phyloP scores from a whole-genome alignment of 371 early-diverging fungal genomes.

The Mortierella sp. region DNA sequence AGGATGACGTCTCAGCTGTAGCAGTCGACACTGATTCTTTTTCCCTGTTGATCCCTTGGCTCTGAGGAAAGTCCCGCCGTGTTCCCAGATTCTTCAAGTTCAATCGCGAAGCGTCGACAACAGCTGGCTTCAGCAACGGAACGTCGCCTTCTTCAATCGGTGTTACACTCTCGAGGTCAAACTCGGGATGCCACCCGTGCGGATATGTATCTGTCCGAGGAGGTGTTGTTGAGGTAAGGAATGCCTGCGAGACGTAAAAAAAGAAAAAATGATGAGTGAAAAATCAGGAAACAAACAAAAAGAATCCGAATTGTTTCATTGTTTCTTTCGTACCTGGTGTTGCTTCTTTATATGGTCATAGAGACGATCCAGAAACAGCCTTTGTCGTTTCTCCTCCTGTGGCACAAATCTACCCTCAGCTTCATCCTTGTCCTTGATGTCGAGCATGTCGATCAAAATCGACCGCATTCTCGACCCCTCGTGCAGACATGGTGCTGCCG shows the following conservation, averaged over 20 bases:
- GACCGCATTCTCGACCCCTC: conserved; percentile 33
- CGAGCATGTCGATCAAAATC: conserved; percentile 26
- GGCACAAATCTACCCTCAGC: conserved; percentile 16
- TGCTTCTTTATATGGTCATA: conserved; percentile 13
- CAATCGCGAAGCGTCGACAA: conserved; percentile 27
- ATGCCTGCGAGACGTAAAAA: too few relatives aligned
- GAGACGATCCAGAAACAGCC: conserved; percentile 30
- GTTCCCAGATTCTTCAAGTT: conserved; percentile 13
- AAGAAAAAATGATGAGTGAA: background rate
- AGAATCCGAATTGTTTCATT: too few relatives aligned
- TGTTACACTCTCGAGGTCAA: conserved; percentile 45
- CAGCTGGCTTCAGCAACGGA: conserved; percentile 25
- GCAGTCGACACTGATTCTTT: too few relatives aligned
- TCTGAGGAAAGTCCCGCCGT: conserved; percentile 13
- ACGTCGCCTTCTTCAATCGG: conserved; percentile 29
- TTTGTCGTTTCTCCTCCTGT: conserved; percentile 19
- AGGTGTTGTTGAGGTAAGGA: conserved; percentile 32
- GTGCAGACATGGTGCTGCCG: conserved; percentile 30
- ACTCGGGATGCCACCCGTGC: conserved; percentile 40
- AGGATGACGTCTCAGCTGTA: too few relatives aligned
- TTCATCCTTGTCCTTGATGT: conserved; percentile 31
- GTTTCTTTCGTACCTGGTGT: conserved; percentile 25
- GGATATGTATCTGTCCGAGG: conserved; percentile 41
- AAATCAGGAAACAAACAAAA: background rate
- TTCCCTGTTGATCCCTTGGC: too few relatives aligned